These are phyloP conservation scores for Aureobasidium melanogenum DNA, from an alignment of 2,329 filamentous ascomycete genomes.

Conservation along the genomic window DNA sequence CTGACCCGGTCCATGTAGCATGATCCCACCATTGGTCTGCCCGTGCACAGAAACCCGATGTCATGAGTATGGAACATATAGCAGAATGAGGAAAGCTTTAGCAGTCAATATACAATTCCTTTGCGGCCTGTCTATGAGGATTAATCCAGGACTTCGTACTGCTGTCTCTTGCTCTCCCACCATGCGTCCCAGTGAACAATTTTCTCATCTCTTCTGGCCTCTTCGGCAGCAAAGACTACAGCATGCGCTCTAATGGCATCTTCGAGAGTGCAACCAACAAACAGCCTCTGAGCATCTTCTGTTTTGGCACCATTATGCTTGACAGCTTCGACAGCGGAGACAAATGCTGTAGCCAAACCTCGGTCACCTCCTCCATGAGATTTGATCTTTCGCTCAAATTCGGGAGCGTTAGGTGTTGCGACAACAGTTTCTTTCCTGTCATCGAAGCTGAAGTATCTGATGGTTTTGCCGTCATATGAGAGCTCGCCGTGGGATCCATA, in stretches of 20 bases:
- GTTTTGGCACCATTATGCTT: background rate
- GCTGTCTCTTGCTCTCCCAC: background rate
- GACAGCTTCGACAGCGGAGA: background rate
- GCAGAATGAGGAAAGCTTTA: no score
- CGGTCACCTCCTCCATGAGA: background rate
- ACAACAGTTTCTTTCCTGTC: background rate
- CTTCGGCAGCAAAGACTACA: background rate
- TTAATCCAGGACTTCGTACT: no score
- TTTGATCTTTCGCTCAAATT: background rate
- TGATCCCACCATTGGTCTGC: background rate
- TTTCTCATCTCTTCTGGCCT: background rate
- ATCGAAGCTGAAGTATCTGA: background rate
- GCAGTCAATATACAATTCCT: no score
- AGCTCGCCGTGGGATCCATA: background rate
- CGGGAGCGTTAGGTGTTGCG: background rate
- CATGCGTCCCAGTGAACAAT: background rate
- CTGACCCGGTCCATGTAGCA: background rate
- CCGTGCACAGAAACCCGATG: no score
- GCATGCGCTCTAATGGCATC: background rate
- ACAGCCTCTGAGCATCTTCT: background rate
- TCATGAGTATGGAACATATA: no score
- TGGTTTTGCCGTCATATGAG: background rate
- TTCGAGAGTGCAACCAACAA: background rate
- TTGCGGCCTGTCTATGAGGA: no score
- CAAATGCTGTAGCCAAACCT: background rate